phyloP scores from a whole-genome alignment of 2,329 filamentous ascomycete genomes.

The Pleoardoris graminearum region DNA sequence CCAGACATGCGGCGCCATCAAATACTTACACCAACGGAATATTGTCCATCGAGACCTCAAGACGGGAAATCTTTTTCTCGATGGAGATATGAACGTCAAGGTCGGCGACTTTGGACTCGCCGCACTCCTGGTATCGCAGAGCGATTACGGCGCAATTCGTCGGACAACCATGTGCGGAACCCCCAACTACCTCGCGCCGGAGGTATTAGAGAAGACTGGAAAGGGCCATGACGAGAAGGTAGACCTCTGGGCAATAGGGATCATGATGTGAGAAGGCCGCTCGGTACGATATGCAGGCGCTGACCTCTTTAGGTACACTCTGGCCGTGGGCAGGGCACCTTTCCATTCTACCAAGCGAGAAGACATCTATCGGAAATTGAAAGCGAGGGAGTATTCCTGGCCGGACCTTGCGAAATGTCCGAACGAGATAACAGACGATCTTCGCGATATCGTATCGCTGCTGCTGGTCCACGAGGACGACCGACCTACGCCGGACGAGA shows the following conservation, averaged over 20 bases:
- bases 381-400: constrained; percentile 79
- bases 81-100: constrained; percentile 94
- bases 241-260: constrained; percentile 96
- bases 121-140: constrained; percentile 86
- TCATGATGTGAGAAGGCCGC: constrained; percentile 72
- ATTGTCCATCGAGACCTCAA: constrained; percentile 97
- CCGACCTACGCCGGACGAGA: constrained; percentile 74
- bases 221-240: constrained; percentile 97
- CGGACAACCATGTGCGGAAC: constrained; percentile 95
- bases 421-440: constrained; percentile 73
- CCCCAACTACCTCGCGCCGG: constrained; percentile 96
- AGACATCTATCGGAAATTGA: constrained; percentile 74
- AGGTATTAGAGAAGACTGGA: constrained; percentile 91
- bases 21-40: constrained; percentile 94
- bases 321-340: constrained; percentile 93
- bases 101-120: constrained; percentile 97
- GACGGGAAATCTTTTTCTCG: constrained; percentile 96
- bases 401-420: constrained; percentile 66
- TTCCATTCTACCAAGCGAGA: constrained; percentile 92
- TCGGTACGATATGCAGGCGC: constrained; percentile 16
- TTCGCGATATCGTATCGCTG: constrained; percentile 75
- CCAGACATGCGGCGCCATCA: constrained; percentile 94
- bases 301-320: constrained; percentile 71
- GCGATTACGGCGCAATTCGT: constrained; percentile 77
- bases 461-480: constrained; percentile 76